Evolutionary conservation across 129 eudicot genomes (phyloP), one percentile per base, ranked within the genome.

Genomic region (Scalesia atractyloides): DNA sequence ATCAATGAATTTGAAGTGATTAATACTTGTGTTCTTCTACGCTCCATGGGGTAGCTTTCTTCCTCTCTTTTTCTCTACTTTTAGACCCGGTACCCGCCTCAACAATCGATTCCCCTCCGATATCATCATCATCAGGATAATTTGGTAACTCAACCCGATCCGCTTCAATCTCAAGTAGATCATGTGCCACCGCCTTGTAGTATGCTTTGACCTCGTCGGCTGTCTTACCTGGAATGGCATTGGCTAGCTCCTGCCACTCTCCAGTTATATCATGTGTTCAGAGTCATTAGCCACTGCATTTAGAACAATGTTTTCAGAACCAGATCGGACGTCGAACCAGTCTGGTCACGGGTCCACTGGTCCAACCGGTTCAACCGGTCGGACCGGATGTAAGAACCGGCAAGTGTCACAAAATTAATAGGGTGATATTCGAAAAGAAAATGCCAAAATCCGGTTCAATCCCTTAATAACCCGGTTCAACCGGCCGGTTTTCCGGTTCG

Each of bases 1-100:
- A 24, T 24, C 30, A 24, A 24, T 24, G 30, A 24, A 24, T 24
- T 24, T 24, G 30, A 37, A 37, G 44, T 7, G 9, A 39, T 5
- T 9, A 3, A 8, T 76, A 91, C 97, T 85, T 83, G 82, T 91
- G 97, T 44, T 91, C 96, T 9, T 91, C 95, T 52, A 74, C 86
- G 2, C 0, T 85, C 97, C 97, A 91, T 1, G 95, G 95, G 1
- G 84, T 82, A n/a, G 90, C 96, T 47, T 86, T 91, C 73, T 84
- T 91, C 77, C 96, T 73, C 65, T 86, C 97, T 12, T n/a, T 73
- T 10, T 75, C 88, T 2, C 72, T 70, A 37, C 11, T 48, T 34
- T 53, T 17, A 19, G 73, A 15, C 16, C 43, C 78, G 5, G 75
- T 15, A 49, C 69, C 80, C 73, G 73, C 77, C 20, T 63, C 81